Evolutionary conservation across 176 grass and related monocot species (phyloP).

Genomic region (Poa pratensis): DNA sequence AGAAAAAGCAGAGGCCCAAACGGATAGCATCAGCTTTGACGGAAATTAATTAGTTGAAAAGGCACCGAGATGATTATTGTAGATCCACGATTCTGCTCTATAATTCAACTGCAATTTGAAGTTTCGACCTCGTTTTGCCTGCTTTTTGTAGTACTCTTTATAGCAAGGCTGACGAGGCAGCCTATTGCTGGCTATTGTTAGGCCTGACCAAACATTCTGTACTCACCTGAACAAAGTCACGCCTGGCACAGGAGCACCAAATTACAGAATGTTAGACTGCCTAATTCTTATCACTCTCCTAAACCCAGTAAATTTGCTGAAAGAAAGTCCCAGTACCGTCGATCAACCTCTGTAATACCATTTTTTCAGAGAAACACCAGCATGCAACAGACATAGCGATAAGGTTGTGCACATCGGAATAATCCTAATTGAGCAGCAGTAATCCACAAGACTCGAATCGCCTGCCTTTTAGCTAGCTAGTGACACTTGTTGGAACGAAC

Average conservation of each 20-base stretch:
- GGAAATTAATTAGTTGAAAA: not conserved
- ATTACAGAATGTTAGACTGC: not conserved
- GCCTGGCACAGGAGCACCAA: not conserved
- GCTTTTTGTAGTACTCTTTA: not conserved
- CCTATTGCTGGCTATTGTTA: conserved; percentile 22
- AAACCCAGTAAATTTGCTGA: not conserved
- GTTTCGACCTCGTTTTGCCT: not conserved
- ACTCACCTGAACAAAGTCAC: not conserved
- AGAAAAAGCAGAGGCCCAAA: not conserved
- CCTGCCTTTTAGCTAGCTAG: not conserved
- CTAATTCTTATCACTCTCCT: not conserved
- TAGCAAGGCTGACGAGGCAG: conserved; percentile 15
- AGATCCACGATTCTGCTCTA: not conserved
- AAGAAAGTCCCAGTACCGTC: not conserved
- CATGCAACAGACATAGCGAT: not conserved
- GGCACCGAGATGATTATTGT: not conserved
- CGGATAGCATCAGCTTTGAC: conserved; percentile 18
- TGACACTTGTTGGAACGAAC: not conserved
- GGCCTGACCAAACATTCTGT: conserved; percentile 11
- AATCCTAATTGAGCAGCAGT: not conserved
- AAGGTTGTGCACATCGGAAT: not conserved
- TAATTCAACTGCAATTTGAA: not conserved
- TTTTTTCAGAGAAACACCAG: not conserved
- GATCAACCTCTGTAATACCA: not conserved
- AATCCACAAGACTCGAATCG: conserved; percentile 21